Base-by-base conservation (phyloP, 352 stramenopile species). In the Pythium phragmitis region DNA sequence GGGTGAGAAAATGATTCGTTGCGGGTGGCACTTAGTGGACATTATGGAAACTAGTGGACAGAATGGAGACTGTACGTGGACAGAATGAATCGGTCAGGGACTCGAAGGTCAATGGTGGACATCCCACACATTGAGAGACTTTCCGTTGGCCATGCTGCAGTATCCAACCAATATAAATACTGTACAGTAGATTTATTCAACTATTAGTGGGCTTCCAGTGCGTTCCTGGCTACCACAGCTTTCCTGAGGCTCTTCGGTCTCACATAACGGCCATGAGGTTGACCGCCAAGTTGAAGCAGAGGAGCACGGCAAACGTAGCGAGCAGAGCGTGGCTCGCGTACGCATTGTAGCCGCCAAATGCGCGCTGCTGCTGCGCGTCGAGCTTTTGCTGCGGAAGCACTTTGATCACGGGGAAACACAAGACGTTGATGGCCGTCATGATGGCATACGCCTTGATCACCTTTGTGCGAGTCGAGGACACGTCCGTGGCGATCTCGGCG, bases 271-370 rank as follows among this genome's bases (percentile, higher is more conserved):
- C 55, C 3, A 63, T 43, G 6, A 68, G 30, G 23, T 72, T 72
- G 12, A 48, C 48, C 2, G 36, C 59, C 13, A 68, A 45, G 26
- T 72, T 63, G 39, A 61, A 63, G 30, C 57, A 34, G 2, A 68
- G 26, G 11, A 73, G 39, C 2, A 68, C 16, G n/a, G 79, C 49
- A 42, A 87, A 86, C 1, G 67, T 72, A 3, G 55, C 57, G 4
- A 72, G 57, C 1, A 75, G 78, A 45, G 74, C 68, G 0, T 66
- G 48, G 12, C 75, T 60, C 7, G 79, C 79, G 28, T 54, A 63
- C 23, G 73, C 60, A 11, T 79, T 88, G 68, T 87, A 91, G 14
- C 75, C 75, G 12, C 75, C 75, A 37, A 76, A 83, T 3, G 60
- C 65, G 3, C 70, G 75, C 26, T 70, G 49, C 36, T 80, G 75